Base-by-base conservation (phyloP, 2,329 filamentous ascomycete species). In the Botrytis fabae region DNA sequence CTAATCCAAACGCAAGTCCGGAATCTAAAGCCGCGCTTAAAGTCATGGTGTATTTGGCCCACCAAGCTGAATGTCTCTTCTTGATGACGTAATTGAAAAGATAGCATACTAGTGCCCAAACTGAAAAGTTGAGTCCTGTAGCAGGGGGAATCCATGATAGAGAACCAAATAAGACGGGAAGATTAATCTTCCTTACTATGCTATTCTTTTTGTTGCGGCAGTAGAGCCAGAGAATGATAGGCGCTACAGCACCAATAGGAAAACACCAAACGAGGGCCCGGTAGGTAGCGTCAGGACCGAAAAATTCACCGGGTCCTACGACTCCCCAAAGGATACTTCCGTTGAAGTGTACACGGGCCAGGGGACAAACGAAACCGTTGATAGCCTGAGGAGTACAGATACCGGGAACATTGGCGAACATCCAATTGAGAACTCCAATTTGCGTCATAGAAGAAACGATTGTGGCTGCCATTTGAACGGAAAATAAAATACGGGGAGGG, bases 31-130 rank as follows among this genome's bases (percentile, higher is more conserved):
- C 94, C 0, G 93, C 93, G 73, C 91, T 93, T 70, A 97, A 85
- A 6, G 93, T 95, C 93, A 97, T 96, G 59, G 93, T 95, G 81
- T 97, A 97, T 82, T 97, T 96, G 65, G 89, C 90, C 94, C 94
- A 97, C 94, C 94, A 97, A 1, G 89, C 90, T 44, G 85, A 86
- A 40, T 89, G 91, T 35, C 91, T 86, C 51, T 88, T 88, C 80
- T 91, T 90, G 79, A 97, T 87, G 74, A 91, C 82, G 80, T 91
- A 91, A 81, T 97, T 97, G 86, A 97, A 97, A 61, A 93, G 77
- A 81, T 92, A 97, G 83, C 93, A 96, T 22, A 97, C 92, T 12
- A 96, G 83, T 0, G 91, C 92, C 93, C 94, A 97, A 61, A 95
- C 92, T 2, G 90, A 93, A 80, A 96, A 97, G 81, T 97, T 97